Base-by-base conservation (phyloP, 306 rosid species). In the Bauhinia variegata region DNA sequence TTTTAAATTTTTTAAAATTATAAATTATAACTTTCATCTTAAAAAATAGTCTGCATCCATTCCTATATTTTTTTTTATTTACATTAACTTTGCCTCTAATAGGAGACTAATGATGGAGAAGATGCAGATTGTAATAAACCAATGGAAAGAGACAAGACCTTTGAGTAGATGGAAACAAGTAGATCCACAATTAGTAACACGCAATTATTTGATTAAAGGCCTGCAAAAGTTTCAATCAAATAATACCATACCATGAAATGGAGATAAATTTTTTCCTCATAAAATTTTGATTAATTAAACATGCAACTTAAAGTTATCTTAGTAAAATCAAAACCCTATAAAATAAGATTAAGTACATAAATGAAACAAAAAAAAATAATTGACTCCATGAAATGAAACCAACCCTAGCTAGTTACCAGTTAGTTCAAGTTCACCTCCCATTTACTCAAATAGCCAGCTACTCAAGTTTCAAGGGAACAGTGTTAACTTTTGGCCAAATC, bases 191-290 rank as follows among this genome's bases (percentile, higher is more conserved):
- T 62, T 59, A 59, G 28, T 23, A 23, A 23, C 28, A 23, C 28
- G 2, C 28, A 23, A 23, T 23, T 23, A 23, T 23, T 23, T 23
- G 1, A 23, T 23, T 1, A 23, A 84, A 75, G 81, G 77, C 73
- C 67, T 65, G 81, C 75, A 74, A 57, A 75, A 67, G 74, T 66
- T 70, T 69, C 79, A 70, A 88, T 76, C 73, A 74, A 79, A 73
- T 18, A 43, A 34, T 32, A 71, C 5, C 7, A 36, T 4, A n/a
- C n/a, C n/a, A n/a, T n/a, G n/a, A n/a, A n/a, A n/a, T n/a, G n/a
- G n/a, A n/a, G n/a, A n/a, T n/a, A n/a, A n/a, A n/a, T n/a, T n/a
- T n/a, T n/a, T n/a, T n/a, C n/a, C n/a, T n/a, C n/a, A n/a, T n/a
- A n/a, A n/a, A n/a, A n/a, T n/a, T n/a, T n/a, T n/a, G n/a, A n/a